Conservation (phyloP, 164 flowering plant species). For the Sedum album region DNA sequence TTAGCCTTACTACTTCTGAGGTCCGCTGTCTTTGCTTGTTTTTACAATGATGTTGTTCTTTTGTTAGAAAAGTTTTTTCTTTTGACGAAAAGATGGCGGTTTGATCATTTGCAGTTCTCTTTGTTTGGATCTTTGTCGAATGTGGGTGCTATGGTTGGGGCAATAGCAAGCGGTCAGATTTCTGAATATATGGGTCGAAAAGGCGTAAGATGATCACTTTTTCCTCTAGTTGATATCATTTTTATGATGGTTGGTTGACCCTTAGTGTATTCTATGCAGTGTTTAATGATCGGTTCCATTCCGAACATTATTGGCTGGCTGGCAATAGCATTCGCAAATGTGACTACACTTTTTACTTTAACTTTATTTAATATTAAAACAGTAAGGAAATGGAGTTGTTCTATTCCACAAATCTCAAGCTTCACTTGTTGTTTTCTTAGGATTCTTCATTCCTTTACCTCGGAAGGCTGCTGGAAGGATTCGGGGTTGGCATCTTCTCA, state of each 20-base stretch:
- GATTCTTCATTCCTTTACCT: conserved; percentile 48
- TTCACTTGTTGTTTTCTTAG: conserved; percentile 23
- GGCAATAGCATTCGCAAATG: conserved; percentile 63
- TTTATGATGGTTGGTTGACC: background rate
- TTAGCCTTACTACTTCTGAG: conserved; percentile 8
- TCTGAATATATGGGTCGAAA: too few relatives aligned
- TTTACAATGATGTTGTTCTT: too few relatives aligned
- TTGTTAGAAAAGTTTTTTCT: background rate
- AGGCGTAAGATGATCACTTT: conserved; percentile 32
- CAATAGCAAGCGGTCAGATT: too few relatives aligned
- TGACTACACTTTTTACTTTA: conserved; percentile 15
- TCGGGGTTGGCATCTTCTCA: conserved; percentile 46
- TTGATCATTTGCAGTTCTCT: background rate
- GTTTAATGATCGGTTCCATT: too few relatives aligned
- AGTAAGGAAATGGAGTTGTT: too few relatives aligned
- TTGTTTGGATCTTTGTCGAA: too few relatives aligned
- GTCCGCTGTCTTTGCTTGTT: background rate
- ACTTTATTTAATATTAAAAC: background rate
- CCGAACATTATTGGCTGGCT: too few relatives aligned
- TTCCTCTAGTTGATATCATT: background rate
- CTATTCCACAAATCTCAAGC: background rate
- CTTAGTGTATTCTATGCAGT: conserved; percentile 15
- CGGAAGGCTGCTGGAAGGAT: conserved; percentile 71
- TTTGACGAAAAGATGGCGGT: background rate
- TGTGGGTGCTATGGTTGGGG: too few relatives aligned